Conservation (phyloP, 2,329 filamentous ascomycete genomes). For the Verticillium albo-atrum region DNA sequence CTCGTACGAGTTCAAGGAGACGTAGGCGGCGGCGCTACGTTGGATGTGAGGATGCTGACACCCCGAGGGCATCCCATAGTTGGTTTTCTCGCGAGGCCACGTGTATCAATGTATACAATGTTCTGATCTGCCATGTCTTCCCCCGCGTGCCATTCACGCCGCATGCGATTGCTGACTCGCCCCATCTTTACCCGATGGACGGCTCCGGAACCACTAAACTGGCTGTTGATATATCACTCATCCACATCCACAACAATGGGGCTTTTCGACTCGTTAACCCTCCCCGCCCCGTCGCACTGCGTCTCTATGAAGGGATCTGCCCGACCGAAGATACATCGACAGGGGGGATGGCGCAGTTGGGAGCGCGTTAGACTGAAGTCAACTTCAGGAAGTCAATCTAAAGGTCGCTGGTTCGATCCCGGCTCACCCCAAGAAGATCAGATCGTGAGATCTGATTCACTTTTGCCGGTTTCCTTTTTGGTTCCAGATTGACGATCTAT, state of each 20-base stretch:
- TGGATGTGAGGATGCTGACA: neutral
- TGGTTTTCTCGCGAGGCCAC: neutral
- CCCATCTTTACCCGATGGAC: neutral
- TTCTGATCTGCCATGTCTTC: neutral
- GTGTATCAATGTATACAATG: neutral
- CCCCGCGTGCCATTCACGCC: neutral
- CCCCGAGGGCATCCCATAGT: neutral
- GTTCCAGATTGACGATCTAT: too few species aligned
- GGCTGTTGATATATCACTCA: neutral
- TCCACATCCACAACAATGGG: neutral
- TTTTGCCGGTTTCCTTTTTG: neutral
- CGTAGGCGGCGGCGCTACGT: slow-evolving; percentile 33
- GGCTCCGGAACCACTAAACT: neutral
- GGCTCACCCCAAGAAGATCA: neutral
- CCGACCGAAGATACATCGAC: neutral
- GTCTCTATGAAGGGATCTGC: neutral
- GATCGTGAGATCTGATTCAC: neutral
- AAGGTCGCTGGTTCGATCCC: neutral
- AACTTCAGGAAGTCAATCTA: neutral
- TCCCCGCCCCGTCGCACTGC: neutral
- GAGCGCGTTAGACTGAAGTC: neutral
- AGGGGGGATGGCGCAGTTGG: neutral
- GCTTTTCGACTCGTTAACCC: neutral
- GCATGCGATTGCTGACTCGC: neutral
- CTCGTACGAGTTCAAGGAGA: slow-evolving; percentile 73